Evolutionary conservation across 2,329 filamentous ascomycete genomes (phyloP).

Genomic region (Xylariaceae sp.): DNA sequence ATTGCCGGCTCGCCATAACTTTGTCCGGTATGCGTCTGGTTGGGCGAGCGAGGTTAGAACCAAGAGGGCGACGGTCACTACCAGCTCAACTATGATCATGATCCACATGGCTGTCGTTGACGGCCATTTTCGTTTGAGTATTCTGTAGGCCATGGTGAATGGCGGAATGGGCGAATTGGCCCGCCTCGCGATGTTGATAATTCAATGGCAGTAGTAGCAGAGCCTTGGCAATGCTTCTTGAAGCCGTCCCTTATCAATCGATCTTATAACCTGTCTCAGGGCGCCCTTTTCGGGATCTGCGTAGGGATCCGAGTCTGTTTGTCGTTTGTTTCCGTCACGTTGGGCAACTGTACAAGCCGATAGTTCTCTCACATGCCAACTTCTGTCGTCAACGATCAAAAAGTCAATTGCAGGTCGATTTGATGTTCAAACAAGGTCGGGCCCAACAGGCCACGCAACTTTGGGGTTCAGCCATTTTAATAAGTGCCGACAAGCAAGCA

Average conservation of each 20-base stretch:
- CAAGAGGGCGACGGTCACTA: slow-evolving; percentile 60
- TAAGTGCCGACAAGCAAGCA: slow-evolving; percentile 20
- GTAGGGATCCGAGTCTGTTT: slow-evolving; percentile 12
- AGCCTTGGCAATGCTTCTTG: slow-evolving; percentile 11
- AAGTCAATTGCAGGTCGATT: background rate
- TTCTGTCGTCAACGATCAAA: slow-evolving; percentile 3
- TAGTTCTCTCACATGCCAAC: slow-evolving; percentile 11
- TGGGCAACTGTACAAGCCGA: slow-evolving; percentile 13
- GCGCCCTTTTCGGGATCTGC: background rate
- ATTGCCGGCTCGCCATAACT: slow-evolving; percentile 68
- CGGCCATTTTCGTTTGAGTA: slow-evolving; percentile 58
- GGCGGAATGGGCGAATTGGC: background rate
- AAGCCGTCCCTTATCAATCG: background rate
- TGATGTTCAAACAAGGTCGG: slow-evolving; percentile 16
- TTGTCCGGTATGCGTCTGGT: slow-evolving; percentile 67
- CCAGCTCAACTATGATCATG: slow-evolving; percentile 63
- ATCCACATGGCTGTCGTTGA: slow-evolving; percentile 56
- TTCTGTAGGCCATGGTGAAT: slow-evolving; percentile 44
- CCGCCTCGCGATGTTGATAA: slow-evolving; percentile 4
- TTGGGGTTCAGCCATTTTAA: slow-evolving; percentile 24
- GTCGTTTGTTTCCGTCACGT: slow-evolving; percentile 25
- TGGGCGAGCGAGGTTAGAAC: slow-evolving; percentile 70
- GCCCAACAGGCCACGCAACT: slow-evolving; percentile 4
- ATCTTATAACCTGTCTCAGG: background rate
- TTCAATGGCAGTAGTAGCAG: slow-evolving; percentile 5